These are phyloP conservation scores for Cantharellus cinnabarinus DNA, from an alignment of 768 basidiomycete species.

Conservation along the genomic window DNA sequence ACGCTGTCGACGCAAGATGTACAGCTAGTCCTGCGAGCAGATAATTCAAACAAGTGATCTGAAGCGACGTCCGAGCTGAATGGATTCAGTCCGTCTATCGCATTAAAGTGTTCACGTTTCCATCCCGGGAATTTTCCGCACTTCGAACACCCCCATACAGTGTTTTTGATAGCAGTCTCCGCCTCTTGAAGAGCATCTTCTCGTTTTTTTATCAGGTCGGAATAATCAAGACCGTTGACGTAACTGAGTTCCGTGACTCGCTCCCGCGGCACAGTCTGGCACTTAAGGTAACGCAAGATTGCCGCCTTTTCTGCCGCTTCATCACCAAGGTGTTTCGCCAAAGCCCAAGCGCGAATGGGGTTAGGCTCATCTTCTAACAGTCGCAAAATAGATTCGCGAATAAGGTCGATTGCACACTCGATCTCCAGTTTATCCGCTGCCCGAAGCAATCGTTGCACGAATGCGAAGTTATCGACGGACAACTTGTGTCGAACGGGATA, in stretches of 20 bases:
- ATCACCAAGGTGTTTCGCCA: not conserved
- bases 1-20: too few relatives aligned
- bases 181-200: not conserved
- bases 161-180: not conserved
- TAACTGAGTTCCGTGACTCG: not conserved
- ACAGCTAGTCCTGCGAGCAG: too few relatives aligned
- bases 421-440: not conserved
- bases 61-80: not conserved
- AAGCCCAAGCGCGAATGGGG: not conserved
- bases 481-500: not conserved
- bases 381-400: not conserved
- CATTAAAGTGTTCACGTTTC: not conserved
- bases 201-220: not conserved
- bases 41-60: not conserved
- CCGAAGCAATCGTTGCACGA: not conserved
- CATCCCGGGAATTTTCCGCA: too few relatives aligned
- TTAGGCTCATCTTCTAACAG: not conserved
- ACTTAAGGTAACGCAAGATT: not conserved
- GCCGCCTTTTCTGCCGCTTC: not conserved
- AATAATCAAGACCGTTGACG: not conserved
- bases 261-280: too few relatives aligned
- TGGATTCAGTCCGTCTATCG: not conserved
- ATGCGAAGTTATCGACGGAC: not conserved
- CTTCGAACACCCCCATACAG: too few relatives aligned
- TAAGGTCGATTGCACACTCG: not conserved